Percentiles rank a stretch among this genome's conserved stretches.
phyloP scores from a whole-genome alignment of 1,139 yeast genomes.

The Maudiozyma humilis region DNA sequence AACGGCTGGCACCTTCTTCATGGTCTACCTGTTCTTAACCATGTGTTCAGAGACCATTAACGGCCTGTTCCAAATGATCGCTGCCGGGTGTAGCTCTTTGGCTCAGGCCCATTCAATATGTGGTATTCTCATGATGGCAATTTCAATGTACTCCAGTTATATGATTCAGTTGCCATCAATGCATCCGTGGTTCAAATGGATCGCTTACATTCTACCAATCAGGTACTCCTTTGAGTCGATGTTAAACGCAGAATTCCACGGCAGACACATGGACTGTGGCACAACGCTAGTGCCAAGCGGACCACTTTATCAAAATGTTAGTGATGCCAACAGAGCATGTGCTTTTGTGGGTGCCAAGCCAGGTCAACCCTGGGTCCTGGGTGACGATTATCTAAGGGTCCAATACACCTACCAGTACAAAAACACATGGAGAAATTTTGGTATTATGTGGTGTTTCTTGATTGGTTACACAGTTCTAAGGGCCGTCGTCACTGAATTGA shows the following conservation, averaged over 20 bases:
- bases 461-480: slow-evolving; percentile 34
- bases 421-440: slow-evolving; percentile 47
- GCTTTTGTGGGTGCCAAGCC: slow-evolving; percentile 40
- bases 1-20: slow-evolving; percentile 49
- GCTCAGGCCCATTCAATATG: slow-evolving; percentile 47
- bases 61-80: slow-evolving; percentile 42
- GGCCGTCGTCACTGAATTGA: slow-evolving; percentile 35
- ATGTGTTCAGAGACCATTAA: slow-evolving; percentile 38
- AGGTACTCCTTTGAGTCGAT: slow-evolving; percentile 51
- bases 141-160: slow-evolving; percentile 47
- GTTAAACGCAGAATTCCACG: slow-evolving; percentile 49
- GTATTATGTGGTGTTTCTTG: slow-evolving; percentile 40
- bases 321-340: slow-evolving; percentile 41
- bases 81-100: slow-evolving; percentile 39
- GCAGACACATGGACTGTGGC: slow-evolving; percentile 46
- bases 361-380: slow-evolving; percentile 38
- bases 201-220: slow-evolving; percentile 49
- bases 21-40: slow-evolving; percentile 39
- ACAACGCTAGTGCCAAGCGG: slow-evolving; percentile 43
- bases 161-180: slow-evolving; percentile 49
- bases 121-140: slow-evolving; percentile 41
- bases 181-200: slow-evolving; percentile 64
- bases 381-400: slow-evolving; percentile 37
- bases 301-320: slow-evolving; percentile 38
- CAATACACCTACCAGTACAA: slow-evolving; percentile 35